Conservation (phyloP, 352 stramenopile species). For the Phytophthora vignae region DNA sequence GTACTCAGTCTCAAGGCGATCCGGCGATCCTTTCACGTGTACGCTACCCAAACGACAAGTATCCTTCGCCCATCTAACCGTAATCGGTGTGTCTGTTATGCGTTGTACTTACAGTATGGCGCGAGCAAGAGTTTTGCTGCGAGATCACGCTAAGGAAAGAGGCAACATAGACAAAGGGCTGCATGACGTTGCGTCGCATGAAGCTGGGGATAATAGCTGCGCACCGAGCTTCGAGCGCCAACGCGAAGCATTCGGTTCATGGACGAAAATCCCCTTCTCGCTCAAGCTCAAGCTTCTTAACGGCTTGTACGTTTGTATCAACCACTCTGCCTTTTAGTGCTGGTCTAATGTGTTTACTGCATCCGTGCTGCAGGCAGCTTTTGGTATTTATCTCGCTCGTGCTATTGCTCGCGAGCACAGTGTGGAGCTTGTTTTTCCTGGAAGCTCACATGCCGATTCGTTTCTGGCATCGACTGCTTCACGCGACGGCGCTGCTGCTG, state of each 20-base stretch:
- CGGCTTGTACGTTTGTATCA: slow-evolving; percentile 55
- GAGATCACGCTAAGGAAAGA: slow-evolving; percentile 3
- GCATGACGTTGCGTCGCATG: slow-evolving; percentile 20
- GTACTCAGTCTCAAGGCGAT: slow-evolving; percentile 67
- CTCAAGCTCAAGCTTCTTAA: slow-evolving; percentile 80
- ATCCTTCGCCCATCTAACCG: slow-evolving; percentile 4
- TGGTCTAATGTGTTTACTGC: background rate
- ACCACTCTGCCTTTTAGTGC: background rate
- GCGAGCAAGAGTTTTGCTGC: slow-evolving; percentile 24
- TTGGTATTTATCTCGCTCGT: slow-evolving; percentile 60
- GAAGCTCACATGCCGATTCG: slow-evolving; percentile 80
- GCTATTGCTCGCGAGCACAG: slow-evolving; percentile 65
- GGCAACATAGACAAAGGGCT: slow-evolving; percentile 3
- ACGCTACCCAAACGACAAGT: slow-evolving; percentile 6
- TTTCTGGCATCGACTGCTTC: slow-evolving; percentile 77
- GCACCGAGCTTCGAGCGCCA: slow-evolving; percentile 5
- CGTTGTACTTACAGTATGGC: slow-evolving; percentile 24
- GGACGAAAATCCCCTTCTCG: slow-evolving; percentile 47
- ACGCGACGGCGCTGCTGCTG: slow-evolving; percentile 73
- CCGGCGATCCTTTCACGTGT: slow-evolving; percentile 60
- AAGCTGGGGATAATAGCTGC: slow-evolving; percentile 16
- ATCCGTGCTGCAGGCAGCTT: slow-evolving; percentile 52
- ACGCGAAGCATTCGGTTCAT: slow-evolving; percentile 23
- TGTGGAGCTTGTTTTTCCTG: slow-evolving; percentile 77
- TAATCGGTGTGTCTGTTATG: slow-evolving; percentile 7